A percentile compares a stretch with the other conserved stretches of the same genome.
phyloP scores from a whole-genome alignment of 1,284 basidiomycete species.

The Wolfiporia cocos region DNA sequence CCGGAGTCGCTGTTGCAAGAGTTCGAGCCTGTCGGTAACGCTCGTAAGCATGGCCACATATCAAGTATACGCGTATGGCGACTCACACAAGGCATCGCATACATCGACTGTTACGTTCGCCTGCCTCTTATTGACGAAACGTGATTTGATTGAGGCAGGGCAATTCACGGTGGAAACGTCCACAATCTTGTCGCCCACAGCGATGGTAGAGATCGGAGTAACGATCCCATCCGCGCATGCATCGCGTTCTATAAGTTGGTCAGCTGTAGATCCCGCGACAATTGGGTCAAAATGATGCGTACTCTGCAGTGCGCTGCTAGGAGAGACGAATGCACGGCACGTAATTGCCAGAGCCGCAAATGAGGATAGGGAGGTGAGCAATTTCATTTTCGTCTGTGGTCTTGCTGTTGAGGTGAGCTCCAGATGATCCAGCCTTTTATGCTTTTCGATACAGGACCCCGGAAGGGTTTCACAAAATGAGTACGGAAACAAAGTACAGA shows the following conservation, averaged over 20 bases:
- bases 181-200: background rate
- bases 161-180: background rate
- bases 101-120: no score
- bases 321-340: background rate
- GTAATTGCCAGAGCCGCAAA: background rate
- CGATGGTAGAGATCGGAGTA: background rate
- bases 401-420: no score
- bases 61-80: background rate
- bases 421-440: no score
- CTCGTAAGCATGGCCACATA: background rate
- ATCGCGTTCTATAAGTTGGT: background rate
- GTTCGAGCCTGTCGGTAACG: background rate
- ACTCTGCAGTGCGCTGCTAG: background rate
- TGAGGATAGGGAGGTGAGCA: background rate
- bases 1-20: slow-evolving; percentile 7
- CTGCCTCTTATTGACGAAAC: background rate
- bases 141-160: background rate
- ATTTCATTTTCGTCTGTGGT: background rate
- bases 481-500: no score
- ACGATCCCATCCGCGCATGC: background rate
- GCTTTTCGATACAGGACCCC: no score
- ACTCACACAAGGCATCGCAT: background rate
- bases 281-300: background rate
- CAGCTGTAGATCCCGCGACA: background rate
- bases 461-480: no score